These are phyloP conservation scores for Vitellaria paradoxa DNA, from an alignment of 179 eudicot genomes.

Conservation along the genomic window DNA sequence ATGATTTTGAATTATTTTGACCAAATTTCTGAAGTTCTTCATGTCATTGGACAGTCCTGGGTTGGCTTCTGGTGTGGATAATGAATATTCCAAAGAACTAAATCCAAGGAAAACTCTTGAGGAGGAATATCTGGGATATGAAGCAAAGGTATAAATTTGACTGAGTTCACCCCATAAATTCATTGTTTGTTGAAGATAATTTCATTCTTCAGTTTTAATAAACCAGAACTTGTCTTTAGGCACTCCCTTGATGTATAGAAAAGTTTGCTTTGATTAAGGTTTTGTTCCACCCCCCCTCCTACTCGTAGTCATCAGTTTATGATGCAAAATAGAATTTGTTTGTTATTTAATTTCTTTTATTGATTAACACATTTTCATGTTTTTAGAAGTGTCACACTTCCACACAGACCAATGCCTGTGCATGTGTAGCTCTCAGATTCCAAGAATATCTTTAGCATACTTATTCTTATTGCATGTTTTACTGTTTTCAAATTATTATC, in stretches of 20 bases:
- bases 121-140: constrained; percentile 88
- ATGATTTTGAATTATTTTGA: background rate
- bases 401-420: background rate
- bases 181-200: background rate
- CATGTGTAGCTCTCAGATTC: background rate
- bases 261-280: background rate
- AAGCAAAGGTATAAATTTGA: constrained; percentile 63
- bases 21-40: background rate
- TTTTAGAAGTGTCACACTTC: background rate
- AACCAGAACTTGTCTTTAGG: background rate
- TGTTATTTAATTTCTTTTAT: background rate
- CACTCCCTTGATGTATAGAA: background rate
- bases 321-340: background rate
- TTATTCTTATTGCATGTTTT: constrained; percentile 1
- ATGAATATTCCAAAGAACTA: constrained; percentile 37
- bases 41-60: constrained; percentile 37
- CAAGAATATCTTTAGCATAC: background rate
- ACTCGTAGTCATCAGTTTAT: background rate
- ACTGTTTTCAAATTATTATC: background rate
- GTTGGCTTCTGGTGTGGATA: constrained; percentile 33
- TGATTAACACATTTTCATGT: background rate
- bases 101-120: constrained; percentile 80
- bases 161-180: background rate
- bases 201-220: background rate
- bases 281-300: background rate